Base-by-base conservation (phyloP, 139 green algal genomes). In the Pleodorina starrii region DNA sequence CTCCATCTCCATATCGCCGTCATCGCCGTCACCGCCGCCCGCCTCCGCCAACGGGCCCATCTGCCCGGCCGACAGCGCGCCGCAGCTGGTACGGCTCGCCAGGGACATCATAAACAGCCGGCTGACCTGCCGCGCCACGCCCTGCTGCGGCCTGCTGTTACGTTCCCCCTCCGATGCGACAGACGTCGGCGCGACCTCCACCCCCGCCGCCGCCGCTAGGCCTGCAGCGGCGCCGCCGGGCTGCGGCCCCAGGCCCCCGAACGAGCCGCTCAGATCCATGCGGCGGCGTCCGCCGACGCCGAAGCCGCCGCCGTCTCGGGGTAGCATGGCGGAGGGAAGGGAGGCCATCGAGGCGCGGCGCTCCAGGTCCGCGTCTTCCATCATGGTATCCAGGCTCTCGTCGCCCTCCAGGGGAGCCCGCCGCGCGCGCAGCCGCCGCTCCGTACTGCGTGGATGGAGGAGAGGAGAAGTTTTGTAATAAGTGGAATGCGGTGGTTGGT, bases 291-390 rank as follows among this genome's bases (percentile, higher is more conserved):
- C n/a, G n/a, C n/a, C n/a, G n/a, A 5, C 79, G 40, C 57, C 36
- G 57, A 0, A 1, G 25, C 7, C 57, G 57, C 32, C 59, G 25
- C 25, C 25, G 40, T 32, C n/a, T 5, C 60, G 60, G 17, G 81
- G 81, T 29, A 87, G 81, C 43, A 87, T 87, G 42, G 50, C 44
- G 42, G 81, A 87, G 42, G 81, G 81, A 29, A 87, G 81, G 21
- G 29, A 50, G 43, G 43, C 60, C 35, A 46, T 46, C 42, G 81
- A 87, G 59, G 43, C 60, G 29, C 38, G 9, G 5, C 81, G 81
- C 40, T 87, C 81, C 27, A 87, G 60, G 42, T 87, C 81, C 0
- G 63, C 60, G 81, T 87, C 81, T 27, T 78, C 36, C 81, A 87
- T 77, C 42, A 77, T 48, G 27, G n/a, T 42, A 29, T 63, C 60